Base-by-base conservation (phyloP, 768 basidiomycete genomes). In the Rhizopogon rudus region DNA sequence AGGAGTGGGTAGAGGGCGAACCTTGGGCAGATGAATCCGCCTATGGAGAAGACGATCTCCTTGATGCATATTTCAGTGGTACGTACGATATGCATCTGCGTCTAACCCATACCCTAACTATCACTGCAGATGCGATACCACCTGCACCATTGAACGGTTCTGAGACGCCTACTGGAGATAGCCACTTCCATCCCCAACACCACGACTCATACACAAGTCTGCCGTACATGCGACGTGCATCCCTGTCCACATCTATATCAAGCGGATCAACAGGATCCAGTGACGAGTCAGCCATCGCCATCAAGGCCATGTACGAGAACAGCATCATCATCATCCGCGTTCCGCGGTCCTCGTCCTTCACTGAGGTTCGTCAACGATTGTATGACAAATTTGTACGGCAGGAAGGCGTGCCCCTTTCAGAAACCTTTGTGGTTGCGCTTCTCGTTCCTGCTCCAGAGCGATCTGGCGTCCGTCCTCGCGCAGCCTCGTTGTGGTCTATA, bases 231-330 rank as follows among this genome's bases (percentile, higher is more conserved):
- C 53, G 61, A 35, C 70, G 69, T 4, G 58, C 65, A 22, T 71
- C 69, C 59, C 65, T 62, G 37, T 48, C 67, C 39, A 67, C 68
- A 22, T 68, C 68, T 14, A 68, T 76, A 13, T 69, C 75, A n/a
- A 75, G 74, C 17, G 69, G 71, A 5, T 74, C 75, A 3, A 69
- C 70, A 5, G 60, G 63, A 6, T 64, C 57, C 60, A 66, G 61
- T 54, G 52, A 69, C 52, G 44, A 50, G 28, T 53, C 61, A 56
- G 51, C 67, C 25, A 61, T 88, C 45, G 72, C 77, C 2, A 77
- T 90, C 73, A 91, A 91, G 71, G 88, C 82, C 5, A 77, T 77
- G 43, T 79, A 81, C 59, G 78, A 81, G 60, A 77, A 82, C 58
- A 73, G 78, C 28, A 84, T 87, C 57, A 76, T 91, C 62, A 70